Evolutionary conservation across 2,329 filamentous ascomycete genomes (phyloP).

Genomic region (Diaporthe sp.): DNA sequence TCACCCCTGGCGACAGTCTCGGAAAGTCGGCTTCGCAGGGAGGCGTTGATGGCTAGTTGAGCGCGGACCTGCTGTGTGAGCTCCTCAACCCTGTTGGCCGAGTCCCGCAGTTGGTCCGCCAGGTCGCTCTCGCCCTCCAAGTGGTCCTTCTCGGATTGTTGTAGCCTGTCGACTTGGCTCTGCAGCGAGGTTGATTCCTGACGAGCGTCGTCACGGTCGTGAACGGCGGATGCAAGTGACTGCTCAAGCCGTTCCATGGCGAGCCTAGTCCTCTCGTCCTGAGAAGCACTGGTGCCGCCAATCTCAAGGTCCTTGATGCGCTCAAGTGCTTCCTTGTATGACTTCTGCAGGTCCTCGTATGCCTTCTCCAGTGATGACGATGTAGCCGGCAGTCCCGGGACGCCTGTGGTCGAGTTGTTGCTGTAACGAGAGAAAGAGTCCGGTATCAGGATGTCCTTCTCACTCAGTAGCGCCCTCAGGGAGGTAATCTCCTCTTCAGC

Average conservation of each 20-base stretch:
- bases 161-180: conserved; percentile 71
- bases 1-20: conserved; percentile 88
- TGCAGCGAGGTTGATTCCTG: conserved; percentile 75
- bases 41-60: conserved; percentile 84
- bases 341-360: conserved; percentile 81
- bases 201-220: conserved; percentile 79
- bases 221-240: conserved; percentile 77
- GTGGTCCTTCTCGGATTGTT: conserved; percentile 68
- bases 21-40: conserved; percentile 81
- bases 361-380: conserved; percentile 81
- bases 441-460: conserved; percentile 85
- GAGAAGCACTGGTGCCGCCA: conserved; percentile 51
- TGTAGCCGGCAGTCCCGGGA: conserved; percentile 66
- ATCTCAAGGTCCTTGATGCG: conserved; percentile 76
- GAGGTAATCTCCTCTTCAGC: conserved; percentile 92
- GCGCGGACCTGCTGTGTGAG: conserved; percentile 83
- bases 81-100: conserved; percentile 83
- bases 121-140: conserved; percentile 74
- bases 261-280: conserved; percentile 71
- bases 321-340: conserved; percentile 76
- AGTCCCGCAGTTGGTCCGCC: conserved; percentile 78
- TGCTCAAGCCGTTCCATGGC: conserved; percentile 77
- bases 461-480: conserved; percentile 82
- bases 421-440: conserved; percentile 65
- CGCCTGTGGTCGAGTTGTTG: conserved; percentile 53